Percentiles rank a stretch among this genome's conserved stretches.
phyloP scores from a whole-genome alignment of 345 rosid genomes.

The Melaleuca quinquenervia region DNA sequence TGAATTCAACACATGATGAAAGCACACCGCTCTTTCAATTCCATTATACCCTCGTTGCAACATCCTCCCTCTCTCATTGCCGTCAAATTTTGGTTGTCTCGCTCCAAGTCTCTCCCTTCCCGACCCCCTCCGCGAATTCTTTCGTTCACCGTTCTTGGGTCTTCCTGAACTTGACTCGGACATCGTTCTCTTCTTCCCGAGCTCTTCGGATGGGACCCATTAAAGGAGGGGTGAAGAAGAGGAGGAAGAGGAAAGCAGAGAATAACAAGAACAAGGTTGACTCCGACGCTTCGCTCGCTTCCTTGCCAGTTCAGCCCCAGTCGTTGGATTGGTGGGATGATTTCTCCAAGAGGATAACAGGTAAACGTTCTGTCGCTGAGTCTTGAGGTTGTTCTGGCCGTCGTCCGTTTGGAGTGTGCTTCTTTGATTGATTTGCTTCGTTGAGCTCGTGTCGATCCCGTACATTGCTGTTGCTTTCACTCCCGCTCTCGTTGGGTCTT shows the following conservation, averaged over 20 bases:
- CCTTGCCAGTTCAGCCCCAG: slow-evolving; percentile 18
- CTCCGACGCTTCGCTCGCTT: slow-evolving; percentile 32
- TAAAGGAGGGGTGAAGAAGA: background rate
- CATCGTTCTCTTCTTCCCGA: background rate
- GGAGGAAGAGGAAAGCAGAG: slow-evolving; percentile 4
- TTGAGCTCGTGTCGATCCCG: background rate
- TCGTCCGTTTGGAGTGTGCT: background rate
- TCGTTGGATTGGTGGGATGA: slow-evolving; percentile 68
- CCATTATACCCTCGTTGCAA: background rate
- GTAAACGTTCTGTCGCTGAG: slow-evolving; percentile 15
- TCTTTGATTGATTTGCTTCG: slow-evolving; percentile 3
- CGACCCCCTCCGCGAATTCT: background rate
- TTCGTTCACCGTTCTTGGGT: background rate
- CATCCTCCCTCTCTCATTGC: background rate
- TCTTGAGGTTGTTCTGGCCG: background rate
- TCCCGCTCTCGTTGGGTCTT: background rate
- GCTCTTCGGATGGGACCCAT: background rate
- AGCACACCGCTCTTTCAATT: background rate
- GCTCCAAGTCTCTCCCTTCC: background rate
- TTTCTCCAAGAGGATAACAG: slow-evolving; percentile 60
- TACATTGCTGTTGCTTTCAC: background rate
- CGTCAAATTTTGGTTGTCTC: background rate
- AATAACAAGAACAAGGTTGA: slow-evolving; percentile 55
- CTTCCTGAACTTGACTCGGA: background rate
- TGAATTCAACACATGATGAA: background rate